These are phyloP conservation scores for Arachis monticola DNA, from an alignment of 331 rosid genomes.

Conservation along the genomic window DNA sequence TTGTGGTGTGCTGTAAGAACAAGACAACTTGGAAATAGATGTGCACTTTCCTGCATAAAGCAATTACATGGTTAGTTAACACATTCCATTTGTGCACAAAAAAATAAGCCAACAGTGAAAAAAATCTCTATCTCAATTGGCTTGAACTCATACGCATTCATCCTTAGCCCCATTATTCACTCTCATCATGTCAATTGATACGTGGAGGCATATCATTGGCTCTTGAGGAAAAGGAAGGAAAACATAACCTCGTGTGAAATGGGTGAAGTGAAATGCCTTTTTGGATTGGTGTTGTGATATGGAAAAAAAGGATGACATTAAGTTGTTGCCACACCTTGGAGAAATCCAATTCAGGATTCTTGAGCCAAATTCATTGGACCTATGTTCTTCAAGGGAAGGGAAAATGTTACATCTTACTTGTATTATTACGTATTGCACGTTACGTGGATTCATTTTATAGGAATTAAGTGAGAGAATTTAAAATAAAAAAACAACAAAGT, in stretches of 20 bases:
- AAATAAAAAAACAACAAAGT: too few relatives aligned
- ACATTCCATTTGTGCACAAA: conserved; percentile 39
- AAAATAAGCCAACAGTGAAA: conserved; percentile 4
- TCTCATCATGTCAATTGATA: conserved; percentile 19
- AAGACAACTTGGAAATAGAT: conserved; percentile 16
- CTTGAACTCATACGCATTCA: conserved; percentile 30
- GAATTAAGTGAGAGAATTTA: too few relatives aligned
- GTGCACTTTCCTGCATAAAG: conserved; percentile 10
- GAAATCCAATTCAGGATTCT: conserved; percentile 21
- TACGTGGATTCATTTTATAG: too few relatives aligned
- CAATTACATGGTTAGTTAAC: conserved; percentile 13
- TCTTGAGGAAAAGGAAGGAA: conserved; percentile 17
- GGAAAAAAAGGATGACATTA: conserved; percentile 12
- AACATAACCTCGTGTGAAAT: conserved; percentile 10
- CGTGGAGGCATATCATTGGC: conserved; percentile 30
- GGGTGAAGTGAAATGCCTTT: conserved; percentile 16
- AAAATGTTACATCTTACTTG: too few relatives aligned
- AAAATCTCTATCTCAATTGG: not conserved
- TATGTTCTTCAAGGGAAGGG: conserved; percentile 28
- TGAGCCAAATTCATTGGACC: conserved; percentile 8
- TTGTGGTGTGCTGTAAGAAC: conserved; percentile 3
- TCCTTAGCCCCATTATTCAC: conserved; percentile 23
- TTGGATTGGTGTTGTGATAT: conserved; percentile 17
- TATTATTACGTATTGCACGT: too few relatives aligned
- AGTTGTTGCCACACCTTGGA: conserved; percentile 29